Base-by-base conservation (phyloP, 2,329 filamentous ascomycete genomes). In the Xylariaceae sp. region DNA sequence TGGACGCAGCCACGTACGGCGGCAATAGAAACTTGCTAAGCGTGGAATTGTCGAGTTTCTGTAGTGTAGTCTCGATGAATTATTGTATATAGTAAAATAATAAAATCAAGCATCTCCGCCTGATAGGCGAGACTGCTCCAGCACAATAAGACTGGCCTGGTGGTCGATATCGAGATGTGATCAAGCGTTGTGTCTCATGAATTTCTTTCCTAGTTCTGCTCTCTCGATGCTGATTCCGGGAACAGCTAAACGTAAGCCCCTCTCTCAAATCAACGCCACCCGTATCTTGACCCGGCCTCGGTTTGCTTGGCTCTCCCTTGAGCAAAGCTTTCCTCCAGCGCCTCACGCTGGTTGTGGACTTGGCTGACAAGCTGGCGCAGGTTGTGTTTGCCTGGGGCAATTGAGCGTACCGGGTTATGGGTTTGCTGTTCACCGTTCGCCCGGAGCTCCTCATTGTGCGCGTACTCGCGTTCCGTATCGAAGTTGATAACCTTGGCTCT, bases 261-360 rank as follows among this genome's bases (percentile, higher is more conserved):
- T 7, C 30, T 15, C 17, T 13, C 8, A 15, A 35, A 48, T 72
- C 64, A 76, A 64, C 74, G 77, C 90, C 91, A 97, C 4, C 92
- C 92, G 76, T 97, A 97, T 68, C 84, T 85, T 59, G 84, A 86
- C 3, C 89, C 89, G 17, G 90, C 90, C 72, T 96, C 92, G 67
- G 84, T 87, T 73, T 90, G 87, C 70, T 92, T 94, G 67, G 82
- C 84, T 76, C 84, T 87, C 4, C 91, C 90, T 66, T 87, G 80
- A 17, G 91, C 91, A 77, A 96, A 97, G 72, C 90, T 92, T 70
- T 97, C 93, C 75, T 97, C 92, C 65, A 97, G 77, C 2, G 91
- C 92, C 9, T 96, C 91, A 71, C 87, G 86, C 75, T 97, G 92
- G 63, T 81, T 89, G 66, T 85, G 85, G 30, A 90, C 92, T 62